Percentiles rank a stretch among this genome's conserved stretches.
Evolutionary conservation across 2,329 filamentous ascomycete genomes (phyloP).

Genomic region (Aureobasidium sp.): DNA sequence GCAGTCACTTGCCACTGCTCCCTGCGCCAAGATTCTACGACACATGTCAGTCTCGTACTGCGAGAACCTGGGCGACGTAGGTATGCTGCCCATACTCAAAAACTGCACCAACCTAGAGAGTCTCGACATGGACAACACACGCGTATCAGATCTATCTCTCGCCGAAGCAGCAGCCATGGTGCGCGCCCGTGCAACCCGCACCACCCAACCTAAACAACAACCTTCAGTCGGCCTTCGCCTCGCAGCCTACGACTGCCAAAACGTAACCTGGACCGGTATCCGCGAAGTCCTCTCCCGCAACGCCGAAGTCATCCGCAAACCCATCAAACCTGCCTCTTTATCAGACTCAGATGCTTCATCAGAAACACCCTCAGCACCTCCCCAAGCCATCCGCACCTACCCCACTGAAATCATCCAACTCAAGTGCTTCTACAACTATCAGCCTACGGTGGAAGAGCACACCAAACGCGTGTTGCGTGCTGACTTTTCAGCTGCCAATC

Average conservation of each 20-base stretch:
- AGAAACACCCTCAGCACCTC: background rate
- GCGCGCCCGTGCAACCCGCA: slow-evolving; percentile 42
- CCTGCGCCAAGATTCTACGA: slow-evolving; percentile 61
- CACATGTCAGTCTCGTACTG: slow-evolving; percentile 89
- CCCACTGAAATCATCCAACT: slow-evolving; percentile 74
- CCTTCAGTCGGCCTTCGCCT: slow-evolving; percentile 57
- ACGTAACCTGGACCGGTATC: slow-evolving; percentile 87
- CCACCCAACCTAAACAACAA: slow-evolving; percentile 29
- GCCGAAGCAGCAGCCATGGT: slow-evolving; percentile 79
- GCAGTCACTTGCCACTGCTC: slow-evolving; percentile 65
- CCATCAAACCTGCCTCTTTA: slow-evolving; percentile 26
- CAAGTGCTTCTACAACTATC: slow-evolving; percentile 93
- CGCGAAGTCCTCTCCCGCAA: slow-evolving; percentile 82
- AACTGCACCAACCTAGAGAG: slow-evolving; percentile 60
- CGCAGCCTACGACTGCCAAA: slow-evolving; percentile 83
- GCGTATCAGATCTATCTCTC: slow-evolving; percentile 77
- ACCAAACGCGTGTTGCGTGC: slow-evolving; percentile 74
- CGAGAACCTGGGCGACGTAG: slow-evolving; percentile 71
- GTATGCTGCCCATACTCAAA: slow-evolving; percentile 76
- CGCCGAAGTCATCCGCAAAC: slow-evolving; percentile 50
- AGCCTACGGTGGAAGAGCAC: slow-evolving; percentile 91
- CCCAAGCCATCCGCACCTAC: slow-evolving; percentile 37
- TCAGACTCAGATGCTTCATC: background rate
- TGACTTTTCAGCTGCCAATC: slow-evolving; percentile 62
- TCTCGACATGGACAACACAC: slow-evolving; percentile 88